Evolutionary conservation across 2,329 filamentous ascomycete species (phyloP), one percentile per base, ranked within the genome.

Genomic region (Meredithiella fracta): DNA sequence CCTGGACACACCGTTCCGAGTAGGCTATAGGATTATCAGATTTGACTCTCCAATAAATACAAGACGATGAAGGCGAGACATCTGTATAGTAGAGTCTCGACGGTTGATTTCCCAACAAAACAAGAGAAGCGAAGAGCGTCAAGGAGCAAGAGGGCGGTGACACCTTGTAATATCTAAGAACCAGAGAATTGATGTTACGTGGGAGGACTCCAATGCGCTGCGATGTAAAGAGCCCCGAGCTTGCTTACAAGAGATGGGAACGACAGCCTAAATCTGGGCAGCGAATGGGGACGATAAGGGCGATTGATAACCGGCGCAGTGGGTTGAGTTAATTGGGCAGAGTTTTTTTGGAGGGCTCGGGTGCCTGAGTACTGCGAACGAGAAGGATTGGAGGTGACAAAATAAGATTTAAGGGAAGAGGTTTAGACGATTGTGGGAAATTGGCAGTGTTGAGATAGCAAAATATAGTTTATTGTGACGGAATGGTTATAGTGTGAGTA

Each of bases 181-280:
- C 20, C 8, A 11, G 11, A 23, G 9, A 49, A 9, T 20, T 2
- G 44, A 7, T 47, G 40, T 25, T 29, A 17, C 44, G 44, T 42
- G 31, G 47, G 44, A 55, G 54, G 54, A 4, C 54, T 55, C 54
- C 20, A 40, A 53, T 38, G 31, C 20, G 23, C 38, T 38, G n/a
- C 20, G 31, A 22, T 40, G 20, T 11, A 53, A 51, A 34, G 29
- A 34, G 29, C 5, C 29, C 29, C 29, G 11, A 34, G 29, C 29
- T 5, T 34, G 29, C 29, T 5, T 34, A 11, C 15, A 42, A 42
- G 38, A 7, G 17, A 42, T 42, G 11, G 38, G n/a, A 42, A 42
- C 38, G n/a, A 15, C n/a, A 7, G 38, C 11, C 11, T 15, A 15
- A 20, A 7, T 42, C 14, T 42, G 38, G 14, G 17, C 6, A 7